Base-by-base conservation (phyloP, 257 asterid species). In the Linderniella brevidens region DNA sequence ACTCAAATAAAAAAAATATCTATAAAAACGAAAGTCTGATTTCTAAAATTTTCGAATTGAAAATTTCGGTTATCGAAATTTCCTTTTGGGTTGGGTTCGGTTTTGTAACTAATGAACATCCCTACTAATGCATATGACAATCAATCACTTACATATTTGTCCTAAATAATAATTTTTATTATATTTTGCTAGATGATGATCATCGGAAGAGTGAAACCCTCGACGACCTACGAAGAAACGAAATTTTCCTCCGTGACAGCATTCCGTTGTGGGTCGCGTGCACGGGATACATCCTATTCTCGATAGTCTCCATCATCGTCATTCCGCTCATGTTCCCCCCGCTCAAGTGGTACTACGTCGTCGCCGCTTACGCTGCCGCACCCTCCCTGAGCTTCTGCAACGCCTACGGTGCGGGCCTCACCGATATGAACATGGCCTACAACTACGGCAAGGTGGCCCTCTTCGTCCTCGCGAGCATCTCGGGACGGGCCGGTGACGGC, bases 321-420 rank as follows among this genome's bases (percentile, higher is more conserved):
- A 20, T 54, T 42, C 59, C 59, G 8, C 18, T 25, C 42, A 54
- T 54, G 36, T 49, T 49, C 17, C 54, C 54, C 17, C 54, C 35
- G n/a, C 42, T 49, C 4, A 49, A 49, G 37, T 49, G 54, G 54
- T 49, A 49, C 42, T 49, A 49, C 37, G 41, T 54, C 18, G 16
- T 43, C 6, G 45, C 46, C 8, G 45, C 46, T 1, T 55, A 55
- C 45, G 13, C 37, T 2, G 8, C 46, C 5, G 59, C 59, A 0
- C 59, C 59, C 1, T 20, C 36, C 25, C 60, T 45, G 8, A 48
- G 53, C 60, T 55, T 55, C 19, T 55, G 60, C 53, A 55, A 55
- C 15, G 60, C 53, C 13, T 55, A 55, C 19, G 53, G 60, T 0
- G 51, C 45, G n/a, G 60, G 60, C 8, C 52, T 55, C 5, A 45